Percentiles rank a stretch among this genome's conserved stretches.
Conservation (phyloP, 1,139 yeast genomes). For the Hyphopichia buzzinii region DNA sequence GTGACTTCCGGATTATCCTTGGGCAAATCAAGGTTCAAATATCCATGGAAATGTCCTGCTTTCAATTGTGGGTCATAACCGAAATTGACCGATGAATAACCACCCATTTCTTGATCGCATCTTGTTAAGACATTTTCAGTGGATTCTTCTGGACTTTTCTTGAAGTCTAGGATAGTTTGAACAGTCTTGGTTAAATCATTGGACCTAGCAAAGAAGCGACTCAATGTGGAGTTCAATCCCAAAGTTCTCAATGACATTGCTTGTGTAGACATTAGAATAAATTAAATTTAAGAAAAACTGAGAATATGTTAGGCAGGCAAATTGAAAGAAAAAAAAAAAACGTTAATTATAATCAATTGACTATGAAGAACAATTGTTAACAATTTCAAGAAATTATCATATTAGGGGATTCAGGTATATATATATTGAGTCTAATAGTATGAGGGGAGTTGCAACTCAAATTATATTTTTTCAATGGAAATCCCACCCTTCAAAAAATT, state of each 20-base stretch:
- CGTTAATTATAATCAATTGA: no score
- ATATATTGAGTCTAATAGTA: not conserved
- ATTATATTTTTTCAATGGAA: no score
- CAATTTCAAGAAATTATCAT: not conserved
- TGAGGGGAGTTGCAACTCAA: not conserved
- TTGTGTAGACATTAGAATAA: not conserved
- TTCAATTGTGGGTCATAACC: constrained; percentile 34
- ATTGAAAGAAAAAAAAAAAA: no score
- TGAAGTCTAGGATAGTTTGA: constrained; percentile 56
- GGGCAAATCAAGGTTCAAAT: constrained; percentile 72
- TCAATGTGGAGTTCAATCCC: constrained; percentile 38
- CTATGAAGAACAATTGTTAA: no score
- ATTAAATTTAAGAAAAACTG: not conserved
- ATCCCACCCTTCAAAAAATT: no score
- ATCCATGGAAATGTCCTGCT: constrained; percentile 67
- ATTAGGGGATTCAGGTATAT: not conserved
- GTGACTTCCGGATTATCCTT: constrained; percentile 65
- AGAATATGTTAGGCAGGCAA: not conserved
- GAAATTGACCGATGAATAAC: constrained; percentile 66
- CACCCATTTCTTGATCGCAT: constrained; percentile 75
- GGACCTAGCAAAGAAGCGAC: constrained; percentile 35
- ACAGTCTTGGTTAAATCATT: constrained; percentile 29
- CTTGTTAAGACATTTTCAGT: constrained; percentile 54
- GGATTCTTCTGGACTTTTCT: constrained; percentile 37
- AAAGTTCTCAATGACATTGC: constrained; percentile 45